A percentile compares a stretch with the other conserved stretches of the same genome.
These are phyloP conservation scores for Hymenotorrendiella dingleyae DNA, from an alignment of 2,329 filamentous ascomycete species.

Conservation along the genomic window DNA sequence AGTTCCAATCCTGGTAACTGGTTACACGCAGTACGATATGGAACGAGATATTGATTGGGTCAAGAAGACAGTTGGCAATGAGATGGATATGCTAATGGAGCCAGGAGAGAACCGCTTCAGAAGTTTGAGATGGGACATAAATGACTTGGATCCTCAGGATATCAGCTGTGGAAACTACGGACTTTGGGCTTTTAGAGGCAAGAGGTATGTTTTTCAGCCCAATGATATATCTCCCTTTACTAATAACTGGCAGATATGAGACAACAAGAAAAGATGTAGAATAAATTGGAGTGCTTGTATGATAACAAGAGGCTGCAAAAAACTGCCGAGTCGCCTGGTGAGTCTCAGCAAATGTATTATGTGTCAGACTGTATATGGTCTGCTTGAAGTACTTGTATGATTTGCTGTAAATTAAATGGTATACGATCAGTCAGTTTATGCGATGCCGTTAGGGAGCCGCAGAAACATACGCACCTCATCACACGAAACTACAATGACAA, in stretches of 20 bases:
- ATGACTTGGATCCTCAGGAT: slow-evolving; percentile 91
- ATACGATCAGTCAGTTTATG: too few species aligned
- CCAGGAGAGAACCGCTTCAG: slow-evolving; percentile 92
- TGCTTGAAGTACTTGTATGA: too few species aligned
- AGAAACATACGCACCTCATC: too few species aligned
- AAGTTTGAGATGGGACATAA: slow-evolving; percentile 93
- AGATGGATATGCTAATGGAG: slow-evolving; percentile 87
- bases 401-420: too few species aligned
- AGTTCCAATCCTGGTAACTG: slow-evolving; percentile 87
- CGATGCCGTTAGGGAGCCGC: too few species aligned
- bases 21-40: slow-evolving; percentile 95
- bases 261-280: slow-evolving; percentile 28
- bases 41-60: slow-evolving; percentile 89
- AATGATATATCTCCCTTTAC: not conserved
- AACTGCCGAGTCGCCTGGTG: too few species aligned
- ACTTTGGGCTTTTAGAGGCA: slow-evolving; percentile 93
- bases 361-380: too few species aligned
- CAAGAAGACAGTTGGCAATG: slow-evolving; percentile 73
- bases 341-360: too few species aligned
- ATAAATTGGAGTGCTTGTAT: too few species aligned
- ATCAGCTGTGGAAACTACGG: slow-evolving; percentile 96
- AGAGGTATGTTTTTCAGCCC: slow-evolving; percentile 58
- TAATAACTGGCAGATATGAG: slow-evolving; percentile 27
- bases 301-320: too few species aligned
- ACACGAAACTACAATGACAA: too few species aligned